Conservation (phyloP, 805 yeast species). For the Candida manassasensis region DNA sequence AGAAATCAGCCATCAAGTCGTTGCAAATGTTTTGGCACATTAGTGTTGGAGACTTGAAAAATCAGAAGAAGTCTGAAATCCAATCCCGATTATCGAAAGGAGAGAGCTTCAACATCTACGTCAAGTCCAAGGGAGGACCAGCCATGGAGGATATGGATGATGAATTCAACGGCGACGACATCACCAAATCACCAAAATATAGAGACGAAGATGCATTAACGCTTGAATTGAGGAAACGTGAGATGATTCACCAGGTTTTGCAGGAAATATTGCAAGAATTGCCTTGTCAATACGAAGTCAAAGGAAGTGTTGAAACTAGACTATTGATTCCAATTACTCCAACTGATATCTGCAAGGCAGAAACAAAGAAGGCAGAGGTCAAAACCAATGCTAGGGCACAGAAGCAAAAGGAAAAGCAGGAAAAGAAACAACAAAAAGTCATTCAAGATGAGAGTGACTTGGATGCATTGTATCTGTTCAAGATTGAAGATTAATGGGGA, state of each 20-base stretch:
- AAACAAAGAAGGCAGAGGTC: constrained; percentile 8
- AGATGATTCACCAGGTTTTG: constrained; percentile 23
- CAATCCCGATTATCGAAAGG: constrained; percentile 25
- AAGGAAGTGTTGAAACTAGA: constrained; percentile 18
- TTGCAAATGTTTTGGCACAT: constrained; percentile 35
- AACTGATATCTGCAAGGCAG: constrained; percentile 5
- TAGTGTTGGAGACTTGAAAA: constrained; percentile 32
- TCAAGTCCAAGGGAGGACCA: background rate
- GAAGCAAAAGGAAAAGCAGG: constrained; percentile 7
- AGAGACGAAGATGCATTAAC: constrained; percentile 9
- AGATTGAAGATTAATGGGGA: constrained; percentile 30
- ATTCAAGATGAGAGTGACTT: constrained; percentile 28
- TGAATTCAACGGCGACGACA: constrained; percentile 3
- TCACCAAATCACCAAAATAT: background rate
- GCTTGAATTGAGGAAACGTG: constrained; percentile 22
- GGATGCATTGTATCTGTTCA: constrained; percentile 37
- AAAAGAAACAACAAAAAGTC: constrained; percentile 1
- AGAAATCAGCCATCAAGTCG: constrained; percentile 31
- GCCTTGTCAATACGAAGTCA: constrained; percentile 6
- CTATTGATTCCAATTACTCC: constrained; percentile 21
- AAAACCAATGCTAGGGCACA: constrained; percentile 13
- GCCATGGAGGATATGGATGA: constrained; percentile 3
- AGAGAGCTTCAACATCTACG: constrained; percentile 26
- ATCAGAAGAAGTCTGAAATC: constrained; percentile 35
- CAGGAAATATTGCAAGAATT: constrained; percentile 23